Evolutionary conservation across 139 green algal species (phyloP), one percentile per base, ranked within the genome.

Genomic region (Chlorella sp.): DNA sequence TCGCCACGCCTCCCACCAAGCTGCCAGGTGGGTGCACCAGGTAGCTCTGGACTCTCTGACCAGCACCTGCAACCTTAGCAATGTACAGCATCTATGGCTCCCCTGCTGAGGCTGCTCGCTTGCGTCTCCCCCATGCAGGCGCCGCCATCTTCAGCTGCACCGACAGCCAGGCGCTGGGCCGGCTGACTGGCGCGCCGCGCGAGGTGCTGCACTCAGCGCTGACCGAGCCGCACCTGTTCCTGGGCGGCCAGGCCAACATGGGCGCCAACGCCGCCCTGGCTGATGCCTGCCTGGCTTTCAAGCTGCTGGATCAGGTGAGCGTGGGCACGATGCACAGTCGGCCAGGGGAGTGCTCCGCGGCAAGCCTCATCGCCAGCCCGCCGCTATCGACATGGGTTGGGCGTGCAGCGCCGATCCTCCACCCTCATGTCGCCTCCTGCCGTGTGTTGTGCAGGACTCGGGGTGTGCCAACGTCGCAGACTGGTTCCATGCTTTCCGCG

Each of bases 401-500:
- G 12, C 45, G 45, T 53, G 45, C 45, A 14, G 45, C 12, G 45
- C 45, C 14, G 45, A 14, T 11, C 12, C 45, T 53, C 12, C 45
- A 14, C 45, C 5, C 19, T 67, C 19, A 14, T 40, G 5, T 67
- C 5, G 48, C 29, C 2, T 14, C 36, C 7, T 67, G 33, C 60
- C 36, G 5, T 14, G 12, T 45, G 17, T 31, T 1, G n/a, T 70
- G 77, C 73, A 87, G 82, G 79, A 89, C 72, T 65, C 64, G 14
- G 55, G 66, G 36, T 76, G 64, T 21, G 53, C 72, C 40, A 78
- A 84, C 51, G 70, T 89, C 69, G 82, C 79, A 9, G 84, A 89
- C 58, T 89, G 84, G 84, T 89, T 84, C 55, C 33, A 62, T 17
- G 51, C 70, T 40, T 89, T 88, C 62, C 63, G 62, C 29, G 61